A percentile compares a stretch with the other conserved stretches of the same genome.
Conservation (phyloP, 2,329 filamentous ascomycete species). For the Aspergillus udagawae region DNA sequence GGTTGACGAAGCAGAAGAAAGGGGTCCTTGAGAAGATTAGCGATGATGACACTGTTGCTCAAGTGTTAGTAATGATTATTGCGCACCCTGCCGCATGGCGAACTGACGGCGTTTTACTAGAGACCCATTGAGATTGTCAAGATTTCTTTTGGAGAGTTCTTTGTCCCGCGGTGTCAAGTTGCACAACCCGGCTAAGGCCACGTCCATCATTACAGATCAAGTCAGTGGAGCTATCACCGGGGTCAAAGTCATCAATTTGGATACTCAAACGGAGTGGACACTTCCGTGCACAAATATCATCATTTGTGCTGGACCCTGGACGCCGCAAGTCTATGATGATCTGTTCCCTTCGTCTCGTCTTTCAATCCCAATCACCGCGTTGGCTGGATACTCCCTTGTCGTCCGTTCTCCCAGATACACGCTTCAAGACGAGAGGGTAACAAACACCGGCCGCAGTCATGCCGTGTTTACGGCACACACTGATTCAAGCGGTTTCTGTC, state of each 20-base stretch:
- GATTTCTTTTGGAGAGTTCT: conserved; percentile 60
- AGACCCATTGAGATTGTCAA: conserved; percentile 63
- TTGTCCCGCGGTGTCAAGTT: conserved; percentile 59
- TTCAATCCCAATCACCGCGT: conserved; percentile 54
- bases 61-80: conserved; percentile 51
- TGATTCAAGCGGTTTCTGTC: conserved; percentile 54
- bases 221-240: conserved; percentile 47
- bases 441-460: conserved; percentile 53
- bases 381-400: conserved; percentile 71
- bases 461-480: conserved; percentile 63
- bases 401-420: conserved; percentile 54
- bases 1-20: conserved; percentile 55
- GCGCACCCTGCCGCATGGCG: neutral
- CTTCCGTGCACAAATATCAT: conserved; percentile 63
- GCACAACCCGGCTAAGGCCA: conserved; percentile 60
- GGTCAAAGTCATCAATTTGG: conserved; percentile 48
- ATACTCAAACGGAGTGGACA: conserved; percentile 17
- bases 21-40: conserved; percentile 60
- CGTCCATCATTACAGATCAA: conserved; percentile 50
- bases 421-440: conserved; percentile 23
- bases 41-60: conserved; percentile 57
- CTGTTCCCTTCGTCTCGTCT: conserved; percentile 59
- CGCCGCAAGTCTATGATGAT: conserved; percentile 57
- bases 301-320: conserved; percentile 69
- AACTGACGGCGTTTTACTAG: conserved; percentile 31